Base-by-base conservation (phyloP, 805 yeast genomes). In the Metschnikowia bowlesiae region DNA sequence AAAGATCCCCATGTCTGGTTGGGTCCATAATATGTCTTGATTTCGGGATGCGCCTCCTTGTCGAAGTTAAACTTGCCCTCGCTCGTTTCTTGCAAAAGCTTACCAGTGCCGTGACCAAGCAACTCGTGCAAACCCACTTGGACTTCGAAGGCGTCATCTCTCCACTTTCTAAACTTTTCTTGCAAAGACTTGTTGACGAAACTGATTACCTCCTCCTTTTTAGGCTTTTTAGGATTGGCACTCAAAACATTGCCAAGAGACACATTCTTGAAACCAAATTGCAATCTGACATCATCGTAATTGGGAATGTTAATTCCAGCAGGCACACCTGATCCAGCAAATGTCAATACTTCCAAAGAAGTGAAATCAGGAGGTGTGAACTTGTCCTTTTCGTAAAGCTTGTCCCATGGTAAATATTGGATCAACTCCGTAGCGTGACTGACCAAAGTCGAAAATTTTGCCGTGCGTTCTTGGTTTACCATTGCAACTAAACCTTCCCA, bases 221-320 rank as follows among this genome's bases (percentile, higher is more conserved):
- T 76, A 1, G 92, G 82, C 54, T 83, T 82, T 57, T 71, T 72
- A n/a, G 78, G 76, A 55, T 73, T 72, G 26, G 96, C 88, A 56
- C 83, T 82, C 56, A 89, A 70, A 43, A 89, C 89, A 66, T 89
- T 89, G 28, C 97, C 96, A 55, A 89, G 74, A 1, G 96, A 87
- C 32, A 89, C 96, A 60, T 89, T 89, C 65, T 89, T 89, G 73
- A 89, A 89, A 1, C 97, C 97, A 61, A 83, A 69, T 51, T 83
- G 87, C 63, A 88, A 75, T 62, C 96, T 78, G 49, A 89, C 90
- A 62, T 88, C 96, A 66, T 89, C 96, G 67, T 89, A 89, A 69
- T 89, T 89, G 53, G 97, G 97, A 55, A 89, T 87, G 63, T 89
- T 89, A 66, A 89, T 89, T 48, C 97, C 97, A 0, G 96, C 96